Percentiles rank a stretch among this genome's conserved stretches.
Conservation (phyloP, 2,329 filamentous ascomycete genomes). For the Colletotrichum viniferum region DNA sequence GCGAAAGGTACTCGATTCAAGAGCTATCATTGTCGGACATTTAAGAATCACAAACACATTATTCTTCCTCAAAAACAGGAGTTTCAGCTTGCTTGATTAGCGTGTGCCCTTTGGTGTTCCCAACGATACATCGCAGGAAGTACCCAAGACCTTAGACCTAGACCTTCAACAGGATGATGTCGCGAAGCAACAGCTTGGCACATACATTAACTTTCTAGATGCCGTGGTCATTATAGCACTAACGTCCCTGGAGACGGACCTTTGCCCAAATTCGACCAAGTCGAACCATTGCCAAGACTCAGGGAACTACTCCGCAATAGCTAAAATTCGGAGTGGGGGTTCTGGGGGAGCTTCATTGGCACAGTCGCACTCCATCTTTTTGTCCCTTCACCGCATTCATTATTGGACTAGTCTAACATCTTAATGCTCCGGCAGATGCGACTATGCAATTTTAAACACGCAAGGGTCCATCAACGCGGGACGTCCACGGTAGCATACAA, state of each 20-base stretch:
- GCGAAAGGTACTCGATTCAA: rapidly evolving
- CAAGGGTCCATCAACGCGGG: not conserved
- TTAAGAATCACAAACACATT: not conserved
- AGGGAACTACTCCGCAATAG: not conserved
- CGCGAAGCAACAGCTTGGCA: not conserved
- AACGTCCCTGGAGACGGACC: not conserved
- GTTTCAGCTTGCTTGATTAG: not conserved
- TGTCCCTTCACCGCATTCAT: not conserved
- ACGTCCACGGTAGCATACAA: not conserved
- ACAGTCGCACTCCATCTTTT: not conserved
- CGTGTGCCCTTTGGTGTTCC: not conserved
- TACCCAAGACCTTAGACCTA: not conserved
- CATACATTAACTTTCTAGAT: not conserved
- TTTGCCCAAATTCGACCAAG: not conserved
- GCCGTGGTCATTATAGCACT: not conserved
- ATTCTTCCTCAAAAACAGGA: not conserved
- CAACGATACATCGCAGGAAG: not conserved
- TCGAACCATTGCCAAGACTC: not conserved
- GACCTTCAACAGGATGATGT: not conserved
- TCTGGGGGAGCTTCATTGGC: not conserved
- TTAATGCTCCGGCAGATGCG: not conserved
- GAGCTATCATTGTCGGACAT: not conserved
- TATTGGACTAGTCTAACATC: not conserved
- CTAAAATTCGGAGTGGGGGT: not conserved
- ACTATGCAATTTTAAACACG: not conserved